These are phyloP conservation scores for Vitis hybrid DNA, from an alignment of 177 flowering plant species.

Conservation along the genomic window DNA sequence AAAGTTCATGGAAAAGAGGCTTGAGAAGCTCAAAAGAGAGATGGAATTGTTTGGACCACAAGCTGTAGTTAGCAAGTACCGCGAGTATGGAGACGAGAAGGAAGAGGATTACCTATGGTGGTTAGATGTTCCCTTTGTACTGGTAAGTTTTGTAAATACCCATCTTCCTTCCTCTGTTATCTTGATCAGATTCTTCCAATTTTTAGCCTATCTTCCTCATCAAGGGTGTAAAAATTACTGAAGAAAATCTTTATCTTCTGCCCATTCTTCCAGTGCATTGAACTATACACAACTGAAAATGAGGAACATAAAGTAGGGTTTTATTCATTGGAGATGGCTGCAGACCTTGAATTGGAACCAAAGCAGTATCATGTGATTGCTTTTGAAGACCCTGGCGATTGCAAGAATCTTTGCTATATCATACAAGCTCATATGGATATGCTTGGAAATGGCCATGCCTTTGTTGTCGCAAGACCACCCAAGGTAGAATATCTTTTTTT, in stretches of 20 bases:
- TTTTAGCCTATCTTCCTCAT: not conserved
- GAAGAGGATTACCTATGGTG: conserved; percentile 94
- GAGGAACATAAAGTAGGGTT: conserved; percentile 64
- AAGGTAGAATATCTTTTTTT: conserved; percentile 46
- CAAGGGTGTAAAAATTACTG: not conserved
- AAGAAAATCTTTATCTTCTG: not conserved
- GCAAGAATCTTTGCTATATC: conserved; percentile 78
- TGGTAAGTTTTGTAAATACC: conserved; percentile 42
- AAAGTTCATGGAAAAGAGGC: conserved; percentile 61
- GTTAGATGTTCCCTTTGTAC: conserved; percentile 84
- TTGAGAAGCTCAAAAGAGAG: conserved; percentile 76
- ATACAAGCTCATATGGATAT: conserved; percentile 85
- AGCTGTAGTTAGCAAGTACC: conserved; percentile 90
- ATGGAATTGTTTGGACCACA: conserved; percentile 88
- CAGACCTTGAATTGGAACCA: conserved; percentile 85
- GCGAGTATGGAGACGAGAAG: conserved; percentile 78
- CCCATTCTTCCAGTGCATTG: conserved; percentile 65
- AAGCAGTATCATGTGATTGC: conserved; percentile 86
- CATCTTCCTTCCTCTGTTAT: not conserved
- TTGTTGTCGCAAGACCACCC: conserved; percentile 79
- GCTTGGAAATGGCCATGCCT: conserved; percentile 84
- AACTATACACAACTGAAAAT: conserved; percentile 61
- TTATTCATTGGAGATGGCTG: conserved; percentile 92
- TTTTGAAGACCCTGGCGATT: conserved; percentile 77
- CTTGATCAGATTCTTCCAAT: not conserved